Evolutionary conservation across 225 moss, liverwort and hornwort genomes (phyloP).

Genomic region (Sphagnum contortum): DNA sequence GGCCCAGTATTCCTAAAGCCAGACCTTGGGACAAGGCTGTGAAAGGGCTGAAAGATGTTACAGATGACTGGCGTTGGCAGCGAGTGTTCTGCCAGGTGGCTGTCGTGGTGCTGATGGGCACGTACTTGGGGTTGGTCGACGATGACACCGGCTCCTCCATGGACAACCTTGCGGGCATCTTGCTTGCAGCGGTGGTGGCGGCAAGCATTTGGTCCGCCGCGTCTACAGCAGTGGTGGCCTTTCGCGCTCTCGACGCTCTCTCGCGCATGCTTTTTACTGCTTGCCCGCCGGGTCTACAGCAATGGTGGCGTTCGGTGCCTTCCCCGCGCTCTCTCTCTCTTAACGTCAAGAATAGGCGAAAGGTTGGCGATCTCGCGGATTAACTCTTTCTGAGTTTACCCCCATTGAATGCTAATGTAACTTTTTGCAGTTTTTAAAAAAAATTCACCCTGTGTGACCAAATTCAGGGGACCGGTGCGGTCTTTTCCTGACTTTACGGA

Average conservation of each 20-base stretch:
- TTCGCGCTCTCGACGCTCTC: not conserved
- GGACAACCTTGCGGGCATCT: constrained; percentile 25
- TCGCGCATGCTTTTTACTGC: too few relatives aligned
- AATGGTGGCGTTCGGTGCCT: constrained; percentile 3
- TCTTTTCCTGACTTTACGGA: too few relatives aligned
- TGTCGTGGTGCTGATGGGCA: constrained; percentile 26
- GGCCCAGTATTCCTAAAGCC: too few relatives aligned
- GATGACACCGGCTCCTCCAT: constrained; percentile 6
- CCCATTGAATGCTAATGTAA: too few relatives aligned
- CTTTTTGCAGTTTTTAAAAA: too few relatives aligned
- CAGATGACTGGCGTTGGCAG: constrained; percentile 43
- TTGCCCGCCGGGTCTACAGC: constrained; percentile 3
- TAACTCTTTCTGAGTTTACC: too few relatives aligned
- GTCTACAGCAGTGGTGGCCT: constrained; percentile 1
- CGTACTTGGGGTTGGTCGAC: constrained; percentile 23
- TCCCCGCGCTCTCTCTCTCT: too few relatives aligned
- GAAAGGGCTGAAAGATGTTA: not conserved
- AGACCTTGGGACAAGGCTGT: too few relatives aligned
- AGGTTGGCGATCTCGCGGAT: too few relatives aligned
- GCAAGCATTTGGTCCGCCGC: constrained; percentile 24
- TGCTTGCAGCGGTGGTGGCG: constrained; percentile 28
- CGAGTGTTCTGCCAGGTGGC: constrained; percentile 33
- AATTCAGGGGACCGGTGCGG: too few relatives aligned
- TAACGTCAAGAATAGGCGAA: too few relatives aligned
- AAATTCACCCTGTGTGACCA: too few relatives aligned